Conservation (phyloP, 1,284 basidiomycete species). For the Xerocomus minutiporus region DNA sequence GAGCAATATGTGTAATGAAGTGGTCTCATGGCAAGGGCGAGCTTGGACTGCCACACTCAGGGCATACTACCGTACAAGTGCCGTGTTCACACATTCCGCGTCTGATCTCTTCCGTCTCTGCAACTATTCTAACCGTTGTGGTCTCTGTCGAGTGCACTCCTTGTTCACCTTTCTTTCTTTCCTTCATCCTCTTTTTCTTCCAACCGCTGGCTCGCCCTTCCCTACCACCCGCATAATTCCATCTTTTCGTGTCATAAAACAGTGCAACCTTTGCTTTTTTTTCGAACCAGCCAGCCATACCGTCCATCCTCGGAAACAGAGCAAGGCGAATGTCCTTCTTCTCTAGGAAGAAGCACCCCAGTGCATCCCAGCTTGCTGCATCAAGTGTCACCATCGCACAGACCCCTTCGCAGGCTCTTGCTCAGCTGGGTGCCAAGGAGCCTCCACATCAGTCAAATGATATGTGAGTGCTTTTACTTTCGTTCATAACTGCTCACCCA, state of each 20-base stretch:
- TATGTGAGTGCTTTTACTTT: constrained; percentile 36
- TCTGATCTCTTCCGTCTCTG: constrained; percentile 16
- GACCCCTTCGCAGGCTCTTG: constrained; percentile 60
- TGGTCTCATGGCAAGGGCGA: neutral
- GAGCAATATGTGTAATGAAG: constrained; percentile 2
- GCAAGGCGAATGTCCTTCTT: constrained; percentile 84
- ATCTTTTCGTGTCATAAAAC: constrained; percentile 15
- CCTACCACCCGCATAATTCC: constrained; percentile 4
- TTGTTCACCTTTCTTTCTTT: constrained; percentile 8
- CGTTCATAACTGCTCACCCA: constrained; percentile 8
- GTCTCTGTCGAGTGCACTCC: constrained; percentile 7
- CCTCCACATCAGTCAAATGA: constrained; percentile 31
- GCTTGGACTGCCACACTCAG: neutral
- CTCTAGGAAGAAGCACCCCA: constrained; percentile 71
- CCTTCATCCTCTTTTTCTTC: constrained; percentile 8
- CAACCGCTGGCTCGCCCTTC: constrained; percentile 26
- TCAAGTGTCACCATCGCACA: constrained; percentile 51
- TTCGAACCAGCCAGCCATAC: constrained; percentile 43
- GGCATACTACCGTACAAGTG: neutral
- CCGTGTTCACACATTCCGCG: constrained; percentile 14
- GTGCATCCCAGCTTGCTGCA: constrained; percentile 36
- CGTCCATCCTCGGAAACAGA: constrained; percentile 51
- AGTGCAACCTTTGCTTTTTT: constrained; percentile 14
- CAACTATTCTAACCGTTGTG: constrained; percentile 5
- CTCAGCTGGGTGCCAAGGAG: constrained; percentile 45